Evolutionary conservation across 306 rosid species (phyloP), one percentile per base, ranked within the genome.

Genomic region (Gynostemma pentaphyllum): DNA sequence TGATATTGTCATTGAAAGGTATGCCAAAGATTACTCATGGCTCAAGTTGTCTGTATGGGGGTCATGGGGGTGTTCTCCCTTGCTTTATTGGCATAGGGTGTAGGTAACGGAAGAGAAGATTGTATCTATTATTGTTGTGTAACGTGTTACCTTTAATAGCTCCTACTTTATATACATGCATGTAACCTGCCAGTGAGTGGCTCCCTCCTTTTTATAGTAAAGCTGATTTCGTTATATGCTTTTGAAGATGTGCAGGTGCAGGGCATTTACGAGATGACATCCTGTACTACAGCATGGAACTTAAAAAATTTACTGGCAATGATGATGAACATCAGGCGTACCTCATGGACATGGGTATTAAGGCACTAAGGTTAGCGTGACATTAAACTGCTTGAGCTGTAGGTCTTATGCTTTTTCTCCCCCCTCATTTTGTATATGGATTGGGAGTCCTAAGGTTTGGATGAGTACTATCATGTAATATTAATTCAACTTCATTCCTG

Each of bases 261-360:
- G 95, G 95, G 71, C 83, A 89, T 77, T 68, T 89, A n/a, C 82
- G 87, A 67, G 95, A 86, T 68, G 95, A 89, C 63, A 86, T 89
- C 71, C 85, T 82, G 53, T 57, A 82, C 73, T 86, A 86, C 75
- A 74, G 75, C 37, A 80, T 73, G 80, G 84, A 86, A 77, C 82
- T 86, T 57, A 73, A 75, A 68, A 84, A 84, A 78, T 75, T 68
- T 54, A 61, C 77, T 2, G 84, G 73, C 16, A 76, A 34, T 68
- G 95, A 89, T 46, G 95, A 86, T 39, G 97, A 89, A 77, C 81
- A 79, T 42, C 79, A 74, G 36, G 89, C 85, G 7, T 68, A 77
- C 77, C 78, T 84, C 48, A 68, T 74, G 87, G 92, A 82, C 75
- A 82, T 89, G 92, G 87, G 95, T 64, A 62, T 84, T 67, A 89